Evolutionary conservation across 208 protist genomes (phyloP), one percentile per base, ranked within the genome.

Genomic region (Porcisia hertigi): DNA sequence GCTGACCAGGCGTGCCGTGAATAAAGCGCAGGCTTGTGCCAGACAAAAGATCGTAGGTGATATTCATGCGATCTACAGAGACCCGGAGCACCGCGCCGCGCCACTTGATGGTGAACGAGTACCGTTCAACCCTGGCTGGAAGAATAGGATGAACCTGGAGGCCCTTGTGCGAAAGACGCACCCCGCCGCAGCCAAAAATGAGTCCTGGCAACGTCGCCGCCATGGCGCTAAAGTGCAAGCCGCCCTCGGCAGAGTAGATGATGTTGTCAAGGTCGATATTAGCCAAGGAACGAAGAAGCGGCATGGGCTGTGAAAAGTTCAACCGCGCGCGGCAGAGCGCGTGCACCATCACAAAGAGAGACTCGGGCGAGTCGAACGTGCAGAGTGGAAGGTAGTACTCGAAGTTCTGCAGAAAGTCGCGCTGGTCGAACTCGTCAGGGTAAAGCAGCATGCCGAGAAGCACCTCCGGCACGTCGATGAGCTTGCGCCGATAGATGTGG

Each of bases 381-480:
- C 91, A 97, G 43, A 97, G 86, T 3, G 92, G 88, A 20, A 77
- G 82, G 77, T 97, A 97, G 74, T 97, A 95, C 23, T 82, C 76
- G 36, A 91, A 85, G 84, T 96, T 96, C 63, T 69, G 69, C 60
- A 88, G 73, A 71, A 94, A 93, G 62, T 96, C 92, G 41, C 81
- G 81, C 54, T 85, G 74, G 57, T 95, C 87, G 80, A 97, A 97
- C 76, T 87, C 76, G 58, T 92, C 82, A 30, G 86, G 82, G 82
- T 96, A 93, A 30, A 96, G 81, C 47, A 95, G 60, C 88, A 97
- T 94, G 7, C 87, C 94, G 0, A 97, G 81, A 14, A 96, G 85
- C 71, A 97, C 94, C 73, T 97, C 92, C 6, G 94, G 94, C 69
- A 97, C 86, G 69, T 97, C 90, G 30, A 96, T 85, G n/a, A 97